Percentiles rank a stretch among this genome's conserved stretches.
Evolutionary conservation across 805 yeast genomes (phyloP).

Genomic region (Yarrowia divulgata): DNA sequence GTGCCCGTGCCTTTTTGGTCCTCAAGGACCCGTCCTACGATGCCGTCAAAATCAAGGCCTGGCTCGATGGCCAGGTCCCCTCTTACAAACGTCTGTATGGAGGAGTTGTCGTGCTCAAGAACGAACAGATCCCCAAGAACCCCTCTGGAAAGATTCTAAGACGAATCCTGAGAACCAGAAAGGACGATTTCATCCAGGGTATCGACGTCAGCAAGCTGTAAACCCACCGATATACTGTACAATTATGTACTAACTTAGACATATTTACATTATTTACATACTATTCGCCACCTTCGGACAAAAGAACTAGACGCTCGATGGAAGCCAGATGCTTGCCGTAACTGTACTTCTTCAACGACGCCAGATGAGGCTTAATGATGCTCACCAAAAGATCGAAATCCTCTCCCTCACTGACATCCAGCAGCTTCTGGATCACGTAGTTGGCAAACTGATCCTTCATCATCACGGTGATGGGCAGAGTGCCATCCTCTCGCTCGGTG

Average conservation of each 20-base stretch:
- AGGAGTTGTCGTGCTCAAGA: constrained; percentile 63
- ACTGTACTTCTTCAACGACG: constrained; percentile 69
- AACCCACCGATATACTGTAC: too few relatives aligned
- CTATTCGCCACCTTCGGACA: constrained; percentile 41
- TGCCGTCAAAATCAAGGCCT: constrained; percentile 45
- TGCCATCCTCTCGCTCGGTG: constrained; percentile 45
- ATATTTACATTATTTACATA: constrained; percentile 37
- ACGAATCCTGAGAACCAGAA: constrained; percentile 77
- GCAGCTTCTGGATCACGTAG: constrained; percentile 93
- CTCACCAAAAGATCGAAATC: constrained; percentile 74
- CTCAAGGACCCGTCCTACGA: constrained; percentile 39
- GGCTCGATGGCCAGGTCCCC: constrained; percentile 52
- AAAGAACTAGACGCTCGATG: constrained; percentile 66
- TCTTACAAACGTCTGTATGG: constrained; percentile 53
- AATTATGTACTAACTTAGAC: background rate
- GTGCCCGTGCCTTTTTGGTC: constrained; percentile 52
- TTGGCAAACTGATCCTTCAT: constrained; percentile 98
- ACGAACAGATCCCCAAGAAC: constrained; percentile 85
- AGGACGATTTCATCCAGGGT: constrained; percentile 43
- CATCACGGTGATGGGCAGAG: constrained; percentile 77
- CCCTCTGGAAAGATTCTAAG: constrained; percentile 95
- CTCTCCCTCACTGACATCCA: constrained; percentile 75
- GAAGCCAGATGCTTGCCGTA: constrained; percentile 86
- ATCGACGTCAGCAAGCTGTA: constrained; percentile 21
- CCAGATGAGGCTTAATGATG: constrained; percentile 80